Conservation (phyloP, 169 alveolate genomes). For the Theileria sp. region DNA sequence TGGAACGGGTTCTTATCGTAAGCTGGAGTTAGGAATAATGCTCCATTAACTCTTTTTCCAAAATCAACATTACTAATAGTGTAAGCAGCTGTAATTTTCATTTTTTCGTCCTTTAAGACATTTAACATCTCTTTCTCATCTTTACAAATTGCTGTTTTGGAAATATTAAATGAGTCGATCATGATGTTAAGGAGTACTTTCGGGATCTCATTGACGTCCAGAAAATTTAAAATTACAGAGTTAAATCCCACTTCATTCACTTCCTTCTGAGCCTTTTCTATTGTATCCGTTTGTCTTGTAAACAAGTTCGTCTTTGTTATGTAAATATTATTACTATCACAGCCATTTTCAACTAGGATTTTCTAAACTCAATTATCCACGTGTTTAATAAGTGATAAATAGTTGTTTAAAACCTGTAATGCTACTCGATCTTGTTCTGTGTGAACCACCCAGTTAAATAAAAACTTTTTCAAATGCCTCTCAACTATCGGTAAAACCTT, state of each 20-base stretch:
- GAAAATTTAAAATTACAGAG: slow-evolving; percentile 28
- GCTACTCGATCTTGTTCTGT: slow-evolving; percentile 57
- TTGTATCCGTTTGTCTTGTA: slow-evolving; percentile 14
- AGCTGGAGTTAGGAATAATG: slow-evolving; percentile 42
- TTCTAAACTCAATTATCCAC: slow-evolving; percentile 1
- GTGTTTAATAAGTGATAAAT: too few species aligned
- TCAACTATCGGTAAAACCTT: slow-evolving; percentile 54
- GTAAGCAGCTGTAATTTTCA: slow-evolving; percentile 35
- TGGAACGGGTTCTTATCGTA: slow-evolving; percentile 49
- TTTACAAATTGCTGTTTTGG: slow-evolving; percentile 34
- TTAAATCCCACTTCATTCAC: background rate
- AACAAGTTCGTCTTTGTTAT: slow-evolving; percentile 56
- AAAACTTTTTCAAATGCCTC: slow-evolving; percentile 42
- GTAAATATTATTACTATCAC: slow-evolving; percentile 27
- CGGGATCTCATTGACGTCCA: slow-evolving; percentile 41
- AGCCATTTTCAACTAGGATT: slow-evolving; percentile 42
- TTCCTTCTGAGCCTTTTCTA: slow-evolving; percentile 11
- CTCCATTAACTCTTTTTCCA: slow-evolving; percentile 54
- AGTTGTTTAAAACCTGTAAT: slow-evolving; percentile 11
- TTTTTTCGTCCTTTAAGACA: slow-evolving; percentile 20
- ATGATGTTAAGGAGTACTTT: slow-evolving; percentile 28
- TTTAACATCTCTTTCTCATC: slow-evolving; percentile 36
- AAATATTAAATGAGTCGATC: slow-evolving; percentile 29
- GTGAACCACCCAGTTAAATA: slow-evolving; percentile 52
- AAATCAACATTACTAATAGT: slow-evolving; percentile 27